phyloP scores from a whole-genome alignment of 2,329 filamentous ascomycete species.

The Microdochium paspali region DNA sequence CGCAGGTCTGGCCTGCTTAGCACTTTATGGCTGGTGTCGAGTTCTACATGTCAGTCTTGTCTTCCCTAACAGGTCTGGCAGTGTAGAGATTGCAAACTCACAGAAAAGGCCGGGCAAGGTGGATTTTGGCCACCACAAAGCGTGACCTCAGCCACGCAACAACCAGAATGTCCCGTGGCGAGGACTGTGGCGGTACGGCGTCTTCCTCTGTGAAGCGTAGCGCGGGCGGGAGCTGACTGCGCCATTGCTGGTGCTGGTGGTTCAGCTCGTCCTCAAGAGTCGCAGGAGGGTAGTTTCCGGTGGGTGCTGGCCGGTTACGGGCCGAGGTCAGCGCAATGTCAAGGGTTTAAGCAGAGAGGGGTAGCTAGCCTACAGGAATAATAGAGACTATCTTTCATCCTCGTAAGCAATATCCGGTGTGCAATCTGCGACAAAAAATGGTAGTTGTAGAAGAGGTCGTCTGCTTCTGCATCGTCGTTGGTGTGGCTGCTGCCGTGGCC shows the following conservation, averaged over 20 bases:
- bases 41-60: neutral
- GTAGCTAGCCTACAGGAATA: slow-evolving; percentile 13
- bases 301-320: slow-evolving; percentile 9
- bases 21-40: neutral
- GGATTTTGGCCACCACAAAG: neutral
- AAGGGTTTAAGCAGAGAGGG: neutral
- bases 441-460: slow-evolving; percentile 43
- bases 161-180: neutral
- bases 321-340: neutral
- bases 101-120: neutral
- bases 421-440: slow-evolving; percentile 47
- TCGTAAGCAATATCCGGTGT: slow-evolving; percentile 43
- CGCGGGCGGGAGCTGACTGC: slow-evolving; percentile 31
- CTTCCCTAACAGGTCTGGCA: neutral
- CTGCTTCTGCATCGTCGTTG: slow-evolving; percentile 24
- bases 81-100: neutral
- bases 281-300: slow-evolving; percentile 31
- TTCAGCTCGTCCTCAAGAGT: slow-evolving; percentile 39
- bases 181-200: neutral
- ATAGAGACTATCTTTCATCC: slow-evolving; percentile 33
- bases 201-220: neutral
- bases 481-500: slow-evolving; percentile 20
- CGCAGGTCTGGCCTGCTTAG: neutral
- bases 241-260: slow-evolving; percentile 47
- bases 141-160: neutral